These are phyloP conservation scores for Diaporthe australafricana DNA, from an alignment of 2,329 filamentous ascomycete species.

Conservation along the genomic window DNA sequence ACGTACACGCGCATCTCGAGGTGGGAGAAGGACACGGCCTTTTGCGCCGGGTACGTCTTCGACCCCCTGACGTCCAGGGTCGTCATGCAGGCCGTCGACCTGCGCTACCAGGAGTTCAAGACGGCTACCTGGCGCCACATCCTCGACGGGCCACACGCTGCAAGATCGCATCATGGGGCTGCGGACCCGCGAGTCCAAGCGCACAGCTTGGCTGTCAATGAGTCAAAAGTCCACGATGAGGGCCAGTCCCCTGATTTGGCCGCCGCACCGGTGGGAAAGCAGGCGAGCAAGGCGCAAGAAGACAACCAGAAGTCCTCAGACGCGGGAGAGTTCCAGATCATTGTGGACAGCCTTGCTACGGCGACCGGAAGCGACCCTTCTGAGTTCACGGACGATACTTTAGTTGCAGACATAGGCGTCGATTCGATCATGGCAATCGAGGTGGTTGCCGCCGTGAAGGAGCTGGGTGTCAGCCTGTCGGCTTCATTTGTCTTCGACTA, in stretches of 20 bases:
- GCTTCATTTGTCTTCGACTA: conserved; percentile 40
- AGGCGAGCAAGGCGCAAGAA: background rate
- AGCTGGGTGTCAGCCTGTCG: conserved; percentile 39
- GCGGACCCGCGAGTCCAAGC: background rate
- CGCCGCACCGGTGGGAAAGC: background rate
- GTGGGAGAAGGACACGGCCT: conserved; percentile 36
- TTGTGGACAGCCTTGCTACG: conserved; percentile 39
- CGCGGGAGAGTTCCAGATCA: conserved; percentile 21
- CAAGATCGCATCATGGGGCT: background rate
- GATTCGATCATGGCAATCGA: conserved; percentile 45
- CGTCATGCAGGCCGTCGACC: conserved; percentile 38
- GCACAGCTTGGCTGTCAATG: background rate
- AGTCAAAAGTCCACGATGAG: background rate
- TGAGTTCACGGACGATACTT: conserved; percentile 40
- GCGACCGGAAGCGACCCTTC: conserved; percentile 40
- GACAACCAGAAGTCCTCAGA: background rate
- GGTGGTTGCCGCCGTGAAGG: conserved; percentile 41
- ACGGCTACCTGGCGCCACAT: conserved; percentile 1
- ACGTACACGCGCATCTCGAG: conserved; percentile 38
- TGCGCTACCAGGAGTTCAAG: conserved; percentile 39
- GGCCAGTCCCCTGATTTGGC: background rate
- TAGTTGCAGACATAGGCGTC: conserved; percentile 42
- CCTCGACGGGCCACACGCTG: background rate
- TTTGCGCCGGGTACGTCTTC: conserved; percentile 41
- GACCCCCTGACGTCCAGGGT: conserved; percentile 36